Percentiles rank a stretch among this genome's conserved stretches.
Conservation (phyloP, 1,284 basidiomycete genomes). For the Trichosporon ovoides region DNA sequence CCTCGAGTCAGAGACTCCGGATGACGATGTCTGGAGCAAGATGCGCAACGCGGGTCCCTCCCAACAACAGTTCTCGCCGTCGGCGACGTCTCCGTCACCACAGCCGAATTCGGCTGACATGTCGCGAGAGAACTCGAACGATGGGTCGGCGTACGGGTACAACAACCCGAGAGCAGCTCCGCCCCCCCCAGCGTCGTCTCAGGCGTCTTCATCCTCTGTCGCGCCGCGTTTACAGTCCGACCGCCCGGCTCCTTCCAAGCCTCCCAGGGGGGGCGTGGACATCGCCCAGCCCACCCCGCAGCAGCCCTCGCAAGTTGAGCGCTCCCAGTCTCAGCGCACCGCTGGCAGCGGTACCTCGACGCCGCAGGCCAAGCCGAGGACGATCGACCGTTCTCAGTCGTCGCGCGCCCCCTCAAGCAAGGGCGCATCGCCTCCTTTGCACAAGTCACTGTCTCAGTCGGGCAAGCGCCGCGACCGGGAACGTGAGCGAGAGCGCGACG, state of each 20-base stretch:
- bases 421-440: constrained; percentile 29
- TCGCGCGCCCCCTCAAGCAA: constrained; percentile 36
- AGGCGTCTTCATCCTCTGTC: not conserved
- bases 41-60: constrained; percentile 51
- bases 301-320: constrained; percentile 7
- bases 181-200: constrained; percentile 10
- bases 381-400: constrained; percentile 51
- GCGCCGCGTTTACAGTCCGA: constrained; percentile 13
- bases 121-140: constrained; percentile 43
- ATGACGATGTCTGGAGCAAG: constrained; percentile 69
- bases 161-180: constrained; percentile 19
- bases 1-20: constrained; percentile 48
- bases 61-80: constrained; percentile 19
- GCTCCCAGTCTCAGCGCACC: constrained; percentile 20
- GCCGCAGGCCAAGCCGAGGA: constrained; percentile 27
- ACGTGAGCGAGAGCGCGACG: constrained; percentile 6
- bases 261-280: not conserved
- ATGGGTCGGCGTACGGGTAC: constrained; percentile 18
- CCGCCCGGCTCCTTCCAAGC: constrained; percentile 18
- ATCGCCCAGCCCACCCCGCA: constrained; percentile 1
- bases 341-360: constrained; percentile 8
- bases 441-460: constrained; percentile 40
- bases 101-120: constrained; percentile 31
- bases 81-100: constrained; percentile 13
- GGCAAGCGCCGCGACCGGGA: constrained; percentile 23